Evolutionary conservation across 2,329 filamentous ascomycete species (phyloP).

Genomic region (Hymenoscyphus fructigenus): DNA sequence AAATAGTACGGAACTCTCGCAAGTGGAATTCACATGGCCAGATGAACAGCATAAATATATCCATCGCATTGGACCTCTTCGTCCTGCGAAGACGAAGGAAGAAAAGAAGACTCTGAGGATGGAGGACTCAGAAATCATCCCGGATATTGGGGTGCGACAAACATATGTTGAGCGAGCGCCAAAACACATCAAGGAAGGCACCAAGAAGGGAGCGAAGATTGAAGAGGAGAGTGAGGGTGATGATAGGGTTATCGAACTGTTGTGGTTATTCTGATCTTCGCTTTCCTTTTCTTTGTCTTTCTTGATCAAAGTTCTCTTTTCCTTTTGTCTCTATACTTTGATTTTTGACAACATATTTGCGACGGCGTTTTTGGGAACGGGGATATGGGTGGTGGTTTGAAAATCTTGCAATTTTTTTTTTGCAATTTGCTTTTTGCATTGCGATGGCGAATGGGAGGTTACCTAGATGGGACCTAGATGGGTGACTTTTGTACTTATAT

Average conservation of each 20-base stretch:
- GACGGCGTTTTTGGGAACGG: not conserved
- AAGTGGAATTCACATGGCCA: slow-evolving; percentile 41
- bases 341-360: not conserved
- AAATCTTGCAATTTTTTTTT: not conserved
- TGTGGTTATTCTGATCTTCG: slow-evolving; percentile 24
- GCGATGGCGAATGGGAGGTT: not conserved
- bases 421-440: not conserved
- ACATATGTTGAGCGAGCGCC: slow-evolving; percentile 22
- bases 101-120: slow-evolving; percentile 44
- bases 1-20: slow-evolving; percentile 26
- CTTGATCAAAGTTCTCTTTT: too few relatives aligned
- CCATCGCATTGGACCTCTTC: slow-evolving; percentile 51
- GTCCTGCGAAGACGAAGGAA: slow-evolving; percentile 48
- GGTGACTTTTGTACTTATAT: too few relatives aligned
- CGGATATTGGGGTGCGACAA: slow-evolving; percentile 26
- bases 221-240: slow-evolving; percentile 5
- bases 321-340: not conserved
- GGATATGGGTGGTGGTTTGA: not conserved
- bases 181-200: not conserved
- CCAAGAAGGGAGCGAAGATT: not conserved
- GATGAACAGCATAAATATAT: slow-evolving; percentile 45
- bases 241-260: slow-evolving; percentile 28
- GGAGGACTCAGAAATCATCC: slow-evolving; percentile 18
- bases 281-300: not conserved
- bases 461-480: too few relatives aligned